Percentiles rank a stretch among this genome's conserved stretches.
Evolutionary conservation across 805 yeast genomes (phyloP).

Genomic region (Kluyveromyces wickerhamii): DNA sequence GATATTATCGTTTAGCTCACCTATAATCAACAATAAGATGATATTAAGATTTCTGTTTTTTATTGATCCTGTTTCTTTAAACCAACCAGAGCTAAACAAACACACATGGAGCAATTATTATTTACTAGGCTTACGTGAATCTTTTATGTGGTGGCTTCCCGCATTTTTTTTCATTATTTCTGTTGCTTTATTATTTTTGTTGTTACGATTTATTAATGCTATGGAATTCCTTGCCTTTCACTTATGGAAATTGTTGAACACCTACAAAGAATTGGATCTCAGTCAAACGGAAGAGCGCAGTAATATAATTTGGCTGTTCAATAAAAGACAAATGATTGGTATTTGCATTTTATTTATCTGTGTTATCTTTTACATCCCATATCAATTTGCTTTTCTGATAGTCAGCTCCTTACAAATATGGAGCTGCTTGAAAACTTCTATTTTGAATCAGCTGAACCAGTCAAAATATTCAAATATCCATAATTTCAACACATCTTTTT

Average conservation of each 20-base stretch:
- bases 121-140: constrained; percentile 60
- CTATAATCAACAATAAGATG: constrained; percentile 25
- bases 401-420: constrained; percentile 50
- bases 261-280: too few species aligned
- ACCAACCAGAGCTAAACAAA: constrained; percentile 34
- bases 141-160: constrained; percentile 48
- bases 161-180: constrained; percentile 38
- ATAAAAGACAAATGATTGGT: constrained; percentile 28
- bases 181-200: constrained; percentile 11
- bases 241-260: not conserved
- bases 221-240: constrained; percentile 3
- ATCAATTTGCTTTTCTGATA: constrained; percentile 66
- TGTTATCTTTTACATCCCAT: constrained; percentile 64
- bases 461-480: constrained; percentile 28
- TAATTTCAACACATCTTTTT: constrained; percentile 55
- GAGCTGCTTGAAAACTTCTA: constrained; percentile 38
- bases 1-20: constrained; percentile 27
- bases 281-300: too few species aligned
- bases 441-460: constrained; percentile 5
- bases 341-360: constrained; percentile 33
- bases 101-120: constrained; percentile 44
- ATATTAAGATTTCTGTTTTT: constrained; percentile 35
- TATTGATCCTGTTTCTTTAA: constrained; percentile 48
- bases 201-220: constrained; percentile 4
- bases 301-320: too few species aligned